These are phyloP conservation scores for Rutstroemia sp. DNA, from an alignment of 2,329 filamentous ascomycete genomes.

Conservation along the genomic window DNA sequence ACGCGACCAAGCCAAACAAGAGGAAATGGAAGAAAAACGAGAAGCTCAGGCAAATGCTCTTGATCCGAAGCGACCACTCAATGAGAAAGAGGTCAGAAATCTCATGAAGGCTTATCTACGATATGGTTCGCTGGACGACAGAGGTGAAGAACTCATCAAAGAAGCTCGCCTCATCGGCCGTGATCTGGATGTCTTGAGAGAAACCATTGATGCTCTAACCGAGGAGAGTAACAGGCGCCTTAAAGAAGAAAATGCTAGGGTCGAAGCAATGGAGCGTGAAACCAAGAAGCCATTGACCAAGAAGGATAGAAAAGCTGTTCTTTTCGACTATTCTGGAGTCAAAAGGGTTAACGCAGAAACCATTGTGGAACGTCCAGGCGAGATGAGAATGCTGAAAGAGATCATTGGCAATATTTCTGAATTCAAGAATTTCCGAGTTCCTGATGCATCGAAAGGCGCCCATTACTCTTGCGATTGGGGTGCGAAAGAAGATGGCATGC, in stretches of 20 bases:
- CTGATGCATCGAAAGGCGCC: slow-evolving; percentile 86
- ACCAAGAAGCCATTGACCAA: slow-evolving; percentile 79
- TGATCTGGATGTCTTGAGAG: slow-evolving; percentile 71
- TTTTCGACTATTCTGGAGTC: slow-evolving; percentile 89
- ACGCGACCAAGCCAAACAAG: slow-evolving; percentile 59
- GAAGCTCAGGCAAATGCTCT: slow-evolving; percentile 67
- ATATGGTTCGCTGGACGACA: slow-evolving; percentile 84
- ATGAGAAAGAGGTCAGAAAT: slow-evolving; percentile 87
- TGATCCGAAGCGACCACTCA: slow-evolving; percentile 84
- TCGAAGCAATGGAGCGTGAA: slow-evolving; percentile 58
- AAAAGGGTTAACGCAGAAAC: slow-evolving; percentile 96
- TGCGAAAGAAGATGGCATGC: slow-evolving; percentile 90
- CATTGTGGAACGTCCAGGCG: slow-evolving; percentile 80
- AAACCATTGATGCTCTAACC: slow-evolving; percentile 60
- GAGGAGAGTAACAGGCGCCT: slow-evolving; percentile 65
- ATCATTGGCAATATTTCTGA: slow-evolving; percentile 62
- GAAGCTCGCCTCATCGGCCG: slow-evolving; percentile 80
- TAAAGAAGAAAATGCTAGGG: slow-evolving; percentile 61
- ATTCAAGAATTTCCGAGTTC: slow-evolving; percentile 73
- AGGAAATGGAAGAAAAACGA: slow-evolving; percentile 54
- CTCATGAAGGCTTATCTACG: slow-evolving; percentile 86
- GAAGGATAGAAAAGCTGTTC: slow-evolving; percentile 94
- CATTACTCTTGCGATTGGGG: slow-evolving; percentile 92
- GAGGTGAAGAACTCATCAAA: slow-evolving; percentile 76
- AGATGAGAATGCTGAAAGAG: slow-evolving; percentile 76